phyloP scores from a whole-genome alignment of 805 yeast species.

The Scheffersomyces spartinae region DNA sequence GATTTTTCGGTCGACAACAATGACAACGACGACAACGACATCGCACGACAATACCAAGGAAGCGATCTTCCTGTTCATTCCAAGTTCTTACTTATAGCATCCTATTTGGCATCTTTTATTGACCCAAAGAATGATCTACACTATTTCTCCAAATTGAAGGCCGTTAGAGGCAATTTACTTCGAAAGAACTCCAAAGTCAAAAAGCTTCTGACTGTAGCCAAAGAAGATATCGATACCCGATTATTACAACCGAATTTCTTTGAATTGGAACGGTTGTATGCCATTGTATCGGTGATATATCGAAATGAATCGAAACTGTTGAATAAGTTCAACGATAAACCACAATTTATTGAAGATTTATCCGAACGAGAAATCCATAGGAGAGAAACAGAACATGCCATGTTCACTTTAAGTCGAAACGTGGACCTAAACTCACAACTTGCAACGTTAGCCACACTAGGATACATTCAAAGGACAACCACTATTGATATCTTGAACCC shows the following conservation, averaged over 20 bases:
- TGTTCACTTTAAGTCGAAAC: slow-evolving; percentile 23
- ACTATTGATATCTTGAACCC: slow-evolving; percentile 50
- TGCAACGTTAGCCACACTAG: slow-evolving; percentile 22
- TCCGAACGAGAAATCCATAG: slow-evolving; percentile 20
- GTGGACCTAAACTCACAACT: slow-evolving; percentile 26
- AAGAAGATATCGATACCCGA: slow-evolving; percentile 43
- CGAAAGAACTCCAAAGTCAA: slow-evolving; percentile 22
- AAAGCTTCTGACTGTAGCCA: slow-evolving; percentile 22
- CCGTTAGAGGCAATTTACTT: slow-evolving; percentile 17
- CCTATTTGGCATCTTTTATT: slow-evolving; percentile 73
- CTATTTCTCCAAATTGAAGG: slow-evolving; percentile 50
- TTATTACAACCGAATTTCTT: slow-evolving; percentile 63
- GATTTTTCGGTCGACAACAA: slow-evolving; percentile 9
- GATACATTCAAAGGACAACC: slow-evolving; percentile 24
- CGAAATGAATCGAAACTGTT: slow-evolving; percentile 24
- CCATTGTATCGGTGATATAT: slow-evolving; percentile 66
- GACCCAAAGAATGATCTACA: slow-evolving; percentile 60
- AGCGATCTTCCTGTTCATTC: slow-evolving; percentile 46
- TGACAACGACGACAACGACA: slow-evolving; percentile 2
- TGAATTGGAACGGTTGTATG: slow-evolving; percentile 67
- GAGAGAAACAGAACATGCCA: slow-evolving; percentile 21
- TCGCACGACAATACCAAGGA: slow-evolving; percentile 1
- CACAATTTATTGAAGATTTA: slow-evolving; percentile 15
- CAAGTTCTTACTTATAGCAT: slow-evolving; percentile 66
- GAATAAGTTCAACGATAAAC: slow-evolving; percentile 12